Evolutionary conservation across 2,329 filamentous ascomycete species (phyloP).

Genomic region (Chrysoporthe austroafricana): DNA sequence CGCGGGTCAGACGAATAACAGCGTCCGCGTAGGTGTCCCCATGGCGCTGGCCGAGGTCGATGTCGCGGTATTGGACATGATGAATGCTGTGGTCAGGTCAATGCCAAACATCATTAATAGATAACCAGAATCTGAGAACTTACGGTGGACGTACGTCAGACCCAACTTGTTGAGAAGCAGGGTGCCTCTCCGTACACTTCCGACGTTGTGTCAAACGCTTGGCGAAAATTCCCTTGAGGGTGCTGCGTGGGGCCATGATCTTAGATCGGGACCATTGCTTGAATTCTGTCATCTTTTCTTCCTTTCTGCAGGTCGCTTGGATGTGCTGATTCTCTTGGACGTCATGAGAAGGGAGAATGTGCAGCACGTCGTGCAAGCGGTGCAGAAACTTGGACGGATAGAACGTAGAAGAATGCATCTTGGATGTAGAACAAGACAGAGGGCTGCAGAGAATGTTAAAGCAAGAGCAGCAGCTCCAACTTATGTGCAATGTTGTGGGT

Average conservation of each 20-base stretch:
- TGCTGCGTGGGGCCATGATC: neutral
- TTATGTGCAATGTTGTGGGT: too few relatives aligned
- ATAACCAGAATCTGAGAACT: neutral
- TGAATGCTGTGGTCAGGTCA: neutral
- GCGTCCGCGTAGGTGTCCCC: neutral
- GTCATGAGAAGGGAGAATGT: too few relatives aligned
- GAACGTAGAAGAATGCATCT: too few relatives aligned
- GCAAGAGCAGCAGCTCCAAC: too few relatives aligned
- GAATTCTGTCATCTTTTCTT: neutral
- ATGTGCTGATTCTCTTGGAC: neutral
- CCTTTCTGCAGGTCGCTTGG: neutral
- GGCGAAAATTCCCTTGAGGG: neutral
- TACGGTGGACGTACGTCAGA: neutral
- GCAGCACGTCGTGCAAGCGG: too few relatives aligned
- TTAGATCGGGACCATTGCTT: neutral
- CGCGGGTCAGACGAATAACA: neutral
- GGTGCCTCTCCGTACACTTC: neutral
- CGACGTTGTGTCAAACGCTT: neutral
- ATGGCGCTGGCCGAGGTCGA: neutral
- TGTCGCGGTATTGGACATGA: neutral
- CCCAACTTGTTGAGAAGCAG: neutral
- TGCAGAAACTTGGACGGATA: too few relatives aligned
- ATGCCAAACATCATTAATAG: neutral
- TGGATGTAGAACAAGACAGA: too few relatives aligned
- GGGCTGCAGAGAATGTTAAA: too few relatives aligned